phyloP scores from a whole-genome alignment of 2,329 filamentous ascomycete species.

The Colletotrichum musicola region DNA sequence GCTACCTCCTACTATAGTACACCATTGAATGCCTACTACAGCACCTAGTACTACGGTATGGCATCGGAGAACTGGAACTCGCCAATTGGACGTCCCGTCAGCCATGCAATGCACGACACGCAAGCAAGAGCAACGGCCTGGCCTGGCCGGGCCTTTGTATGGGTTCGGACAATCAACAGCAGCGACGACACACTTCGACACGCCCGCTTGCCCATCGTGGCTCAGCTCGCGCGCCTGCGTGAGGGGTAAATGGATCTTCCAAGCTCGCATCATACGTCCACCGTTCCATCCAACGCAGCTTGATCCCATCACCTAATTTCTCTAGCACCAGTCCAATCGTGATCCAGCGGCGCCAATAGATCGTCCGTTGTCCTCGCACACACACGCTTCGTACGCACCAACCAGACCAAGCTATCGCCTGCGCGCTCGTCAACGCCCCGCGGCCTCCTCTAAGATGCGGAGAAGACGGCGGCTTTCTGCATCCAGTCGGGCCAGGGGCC shows the following conservation, averaged over 20 bases:
- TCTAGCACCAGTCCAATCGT: constrained; percentile 15
- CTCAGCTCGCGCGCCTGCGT: constrained; percentile 10
- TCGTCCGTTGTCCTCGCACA: constrained; percentile 15
- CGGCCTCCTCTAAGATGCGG: constrained; percentile 8
- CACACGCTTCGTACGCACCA: constrained; percentile 3
- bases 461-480: constrained; percentile 10
- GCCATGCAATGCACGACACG: constrained; percentile 19
- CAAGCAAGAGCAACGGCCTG: not conserved
- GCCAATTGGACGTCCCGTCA: not conserved
- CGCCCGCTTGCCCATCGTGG: constrained; percentile 21
- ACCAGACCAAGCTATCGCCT: not conserved
- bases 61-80: too few species aligned
- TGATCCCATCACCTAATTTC: constrained; percentile 25
- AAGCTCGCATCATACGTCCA: constrained; percentile 30
- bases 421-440: not conserved
- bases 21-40: not conserved
- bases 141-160: too few species aligned
- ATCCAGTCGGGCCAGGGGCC: constrained; percentile 1
- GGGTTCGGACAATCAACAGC: constrained; percentile 10
- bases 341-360: not conserved
- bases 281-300: constrained; percentile 29
- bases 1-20: not conserved
- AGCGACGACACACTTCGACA: not conserved
- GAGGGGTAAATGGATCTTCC: constrained; percentile 36
- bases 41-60: not conserved